A percentile compares a stretch with the other conserved stretches of the same genome.
Conservation (phyloP, 192 early-diverging fungal species). For the Podila horticola region DNA sequence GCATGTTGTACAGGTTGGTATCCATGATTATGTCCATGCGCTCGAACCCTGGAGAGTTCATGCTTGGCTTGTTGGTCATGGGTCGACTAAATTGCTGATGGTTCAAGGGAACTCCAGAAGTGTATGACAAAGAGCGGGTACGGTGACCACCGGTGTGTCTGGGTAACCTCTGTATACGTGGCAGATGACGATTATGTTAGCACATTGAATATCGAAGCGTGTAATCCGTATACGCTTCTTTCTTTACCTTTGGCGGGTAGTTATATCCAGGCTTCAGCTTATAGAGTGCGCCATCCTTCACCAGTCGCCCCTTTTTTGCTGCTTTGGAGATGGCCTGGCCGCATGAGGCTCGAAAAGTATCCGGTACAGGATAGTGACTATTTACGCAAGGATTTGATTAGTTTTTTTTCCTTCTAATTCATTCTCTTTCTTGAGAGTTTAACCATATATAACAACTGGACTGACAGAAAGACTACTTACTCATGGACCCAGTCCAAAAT, state of each 20-base stretch:
- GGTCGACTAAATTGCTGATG: slow-evolving; percentile 3
- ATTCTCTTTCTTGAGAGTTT: too few relatives aligned
- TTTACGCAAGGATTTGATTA: neutral
- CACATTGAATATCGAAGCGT: neutral
- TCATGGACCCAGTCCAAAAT: slow-evolving; percentile 60
- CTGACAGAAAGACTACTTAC: slow-evolving; percentile 22
- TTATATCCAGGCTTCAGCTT: slow-evolving; percentile 57
- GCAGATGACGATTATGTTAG: neutral
- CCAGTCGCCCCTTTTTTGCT: slow-evolving; percentile 58
- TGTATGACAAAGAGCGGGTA: slow-evolving; percentile 37
- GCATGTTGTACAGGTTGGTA: slow-evolving; percentile 19
- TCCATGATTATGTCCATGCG: slow-evolving; percentile 35
- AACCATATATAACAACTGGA: neutral
- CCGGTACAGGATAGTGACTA: slow-evolving; percentile 57
- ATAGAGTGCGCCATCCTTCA: slow-evolving; percentile 56
- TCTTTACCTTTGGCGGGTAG: slow-evolving; percentile 50
- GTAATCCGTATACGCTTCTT: neutral
- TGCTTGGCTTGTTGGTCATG: neutral
- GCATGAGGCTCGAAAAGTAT: slow-evolving; percentile 55
- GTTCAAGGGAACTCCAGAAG: slow-evolving; percentile 29
- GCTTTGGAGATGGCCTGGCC: slow-evolving; percentile 61
- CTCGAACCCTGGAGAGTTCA: neutral
- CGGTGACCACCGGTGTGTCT: slow-evolving; percentile 20
- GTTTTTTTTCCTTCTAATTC: too few relatives aligned
- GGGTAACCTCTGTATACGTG: slow-evolving; percentile 14